Percentiles rank a stretch among this genome's conserved stretches.
Evolutionary conservation across 2,329 filamentous ascomycete genomes (phyloP).

Genomic region (Colletotrichum neosansevieriae): DNA sequence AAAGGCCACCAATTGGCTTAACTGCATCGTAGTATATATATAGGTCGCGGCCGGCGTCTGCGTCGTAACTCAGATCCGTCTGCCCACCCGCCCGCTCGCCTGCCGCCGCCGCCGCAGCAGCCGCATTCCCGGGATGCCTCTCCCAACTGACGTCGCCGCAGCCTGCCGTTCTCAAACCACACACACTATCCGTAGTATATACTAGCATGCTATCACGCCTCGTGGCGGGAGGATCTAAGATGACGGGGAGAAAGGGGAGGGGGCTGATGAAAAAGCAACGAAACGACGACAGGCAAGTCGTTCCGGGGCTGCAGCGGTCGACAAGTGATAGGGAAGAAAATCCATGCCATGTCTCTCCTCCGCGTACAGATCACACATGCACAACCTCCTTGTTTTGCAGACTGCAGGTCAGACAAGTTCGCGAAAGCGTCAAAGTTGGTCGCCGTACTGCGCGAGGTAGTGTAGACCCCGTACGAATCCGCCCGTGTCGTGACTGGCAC

Average conservation of each 20-base stretch:
- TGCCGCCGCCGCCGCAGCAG: background rate
- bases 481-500: background rate
- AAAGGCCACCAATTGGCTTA: background rate
- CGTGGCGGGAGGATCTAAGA: background rate
- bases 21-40: background rate
- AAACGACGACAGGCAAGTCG: slow-evolving; percentile 7
- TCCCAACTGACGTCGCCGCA: slow-evolving; percentile 1
- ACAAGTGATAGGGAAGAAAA: background rate
- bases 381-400: slow-evolving; percentile 31
- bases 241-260: background rate
- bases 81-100: background rate
- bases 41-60: slow-evolving; percentile 15
- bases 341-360: slow-evolving; percentile 13
- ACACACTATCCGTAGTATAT: background rate
- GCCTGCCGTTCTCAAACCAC: background rate
- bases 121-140: background rate
- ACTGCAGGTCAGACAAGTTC: slow-evolving; percentile 19
- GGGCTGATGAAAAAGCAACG: background rate
- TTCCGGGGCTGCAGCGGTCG: slow-evolving; percentile 14
- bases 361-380: slow-evolving; percentile 2
- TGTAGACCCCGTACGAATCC: background rate
- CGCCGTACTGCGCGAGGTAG: background rate
- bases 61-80: slow-evolving; percentile 7
- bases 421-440: background rate
- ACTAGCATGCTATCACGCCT: background rate